A percentile compares a stretch with the other conserved stretches of the same genome.
These are phyloP conservation scores for Myriosclerotinia scirpicola DNA, from an alignment of 2,329 filamentous ascomycete genomes.

Conservation along the genomic window DNA sequence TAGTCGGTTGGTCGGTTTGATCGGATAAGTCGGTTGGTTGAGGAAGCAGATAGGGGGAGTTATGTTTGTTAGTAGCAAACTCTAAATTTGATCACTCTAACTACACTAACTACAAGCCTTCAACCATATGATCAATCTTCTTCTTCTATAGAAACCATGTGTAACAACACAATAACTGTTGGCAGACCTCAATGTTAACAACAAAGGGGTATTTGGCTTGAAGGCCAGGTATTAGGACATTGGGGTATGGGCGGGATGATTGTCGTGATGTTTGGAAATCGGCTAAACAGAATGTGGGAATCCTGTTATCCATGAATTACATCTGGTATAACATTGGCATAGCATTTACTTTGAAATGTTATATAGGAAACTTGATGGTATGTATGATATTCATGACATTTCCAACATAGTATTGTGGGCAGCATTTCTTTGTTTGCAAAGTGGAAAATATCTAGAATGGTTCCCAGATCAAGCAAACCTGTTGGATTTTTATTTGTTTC, in stretches of 20 bases:
- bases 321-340: neutral
- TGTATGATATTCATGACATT: neutral
- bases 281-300: neutral
- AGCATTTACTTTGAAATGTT: neutral
- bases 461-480: neutral
- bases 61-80: neutral
- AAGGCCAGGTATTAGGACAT: neutral
- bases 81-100: neutral
- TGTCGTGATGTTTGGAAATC: neutral
- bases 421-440: neutral
- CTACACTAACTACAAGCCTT: too few species aligned
- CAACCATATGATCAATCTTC: too few species aligned
- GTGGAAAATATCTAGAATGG: neutral
- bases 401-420: neutral
- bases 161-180: neutral
- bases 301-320: neutral
- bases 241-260: neutral
- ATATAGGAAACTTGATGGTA: neutral
- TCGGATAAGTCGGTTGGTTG: neutral
- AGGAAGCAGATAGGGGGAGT: neutral
- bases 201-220: too few species aligned
- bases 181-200: neutral
- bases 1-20: neutral
- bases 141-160: neutral
- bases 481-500: too few species aligned